These are phyloP conservation scores for Eucalyptus pauciflora DNA, from an alignment of 345 rosid genomes.

Conservation along the genomic window DNA sequence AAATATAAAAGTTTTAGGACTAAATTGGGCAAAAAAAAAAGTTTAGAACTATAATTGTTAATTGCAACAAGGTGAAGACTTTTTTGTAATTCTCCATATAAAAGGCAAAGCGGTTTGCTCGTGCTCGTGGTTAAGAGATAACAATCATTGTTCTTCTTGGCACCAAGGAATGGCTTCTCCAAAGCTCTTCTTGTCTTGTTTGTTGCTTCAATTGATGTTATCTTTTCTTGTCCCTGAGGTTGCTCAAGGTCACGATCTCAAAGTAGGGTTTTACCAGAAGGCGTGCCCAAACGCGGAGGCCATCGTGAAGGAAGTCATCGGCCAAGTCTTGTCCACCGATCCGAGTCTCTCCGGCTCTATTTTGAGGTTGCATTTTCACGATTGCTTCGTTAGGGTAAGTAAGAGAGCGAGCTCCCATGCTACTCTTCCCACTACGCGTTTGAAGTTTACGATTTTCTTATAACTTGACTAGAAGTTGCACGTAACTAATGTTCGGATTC, in stretches of 20 bases:
- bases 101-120: not conserved
- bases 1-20: too few relatives aligned
- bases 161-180: not conserved
- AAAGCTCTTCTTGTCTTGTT: not conserved
- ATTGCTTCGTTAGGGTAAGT: conserved; percentile 64
- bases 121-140: not conserved
- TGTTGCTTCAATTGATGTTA: conserved; percentile 12
- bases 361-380: conserved; percentile 72
- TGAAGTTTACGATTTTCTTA: not conserved
- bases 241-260: conserved; percentile 6
- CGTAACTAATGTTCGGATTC: not conserved
- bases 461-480: not conserved
- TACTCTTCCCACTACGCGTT: not conserved
- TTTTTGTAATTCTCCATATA: not conserved
- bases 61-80: too few relatives aligned
- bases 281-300: conserved; percentile 41
- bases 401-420: too few relatives aligned
- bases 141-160: not conserved
- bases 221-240: not conserved
- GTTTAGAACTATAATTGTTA: too few relatives aligned
- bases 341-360: conserved; percentile 47
- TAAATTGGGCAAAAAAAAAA: too few relatives aligned
- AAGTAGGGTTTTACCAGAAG: conserved; percentile 41
- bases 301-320: conserved; percentile 16
- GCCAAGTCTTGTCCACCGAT: conserved; percentile 14